A percentile compares a stretch with the other conserved stretches of the same genome.
Conservation (phyloP, 352 stramenopile species). For the Aphanomyces euteiches region DNA sequence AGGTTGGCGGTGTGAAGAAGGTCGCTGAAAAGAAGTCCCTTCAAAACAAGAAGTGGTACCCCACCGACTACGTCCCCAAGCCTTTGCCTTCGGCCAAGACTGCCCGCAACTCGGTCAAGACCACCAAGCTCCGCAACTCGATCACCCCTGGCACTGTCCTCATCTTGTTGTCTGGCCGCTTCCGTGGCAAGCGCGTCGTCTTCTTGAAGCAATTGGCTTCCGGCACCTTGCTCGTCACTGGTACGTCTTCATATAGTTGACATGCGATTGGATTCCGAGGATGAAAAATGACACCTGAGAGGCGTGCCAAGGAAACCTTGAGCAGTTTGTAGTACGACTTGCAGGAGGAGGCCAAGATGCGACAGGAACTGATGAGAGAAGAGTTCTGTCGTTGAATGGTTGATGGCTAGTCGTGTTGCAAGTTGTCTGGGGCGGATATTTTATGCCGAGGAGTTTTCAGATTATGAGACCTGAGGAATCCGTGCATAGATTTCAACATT, state of each 20-base stretch:
- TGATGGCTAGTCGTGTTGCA: neutral
- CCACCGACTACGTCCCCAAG: constrained; percentile 63
- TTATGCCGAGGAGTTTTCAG: constrained; percentile 31
- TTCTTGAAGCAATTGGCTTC: constrained; percentile 97
- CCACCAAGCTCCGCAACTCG: constrained; percentile 91
- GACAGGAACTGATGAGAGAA: neutral
- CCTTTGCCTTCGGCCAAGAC: constrained; percentile 61
- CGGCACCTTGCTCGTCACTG: constrained; percentile 94
- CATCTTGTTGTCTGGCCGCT: constrained; percentile 96
- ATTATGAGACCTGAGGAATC: constrained; percentile 34
- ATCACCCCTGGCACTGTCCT: constrained; percentile 97
- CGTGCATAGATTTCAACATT: neutral
- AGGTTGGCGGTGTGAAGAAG: constrained; percentile 47
- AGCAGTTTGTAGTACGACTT: neutral
- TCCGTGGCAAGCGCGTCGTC: constrained; percentile 97
- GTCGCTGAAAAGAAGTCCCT: constrained; percentile 38
- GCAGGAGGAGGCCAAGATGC: constrained; percentile 12
- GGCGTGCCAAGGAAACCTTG: constrained; percentile 18
- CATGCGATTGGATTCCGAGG: constrained; percentile 23
- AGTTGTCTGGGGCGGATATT: neutral
- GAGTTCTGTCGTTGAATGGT: constrained; percentile 7
- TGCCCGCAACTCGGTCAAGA: constrained; percentile 74
- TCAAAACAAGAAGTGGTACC: constrained; percentile 71
- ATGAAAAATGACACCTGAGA: constrained; percentile 33
- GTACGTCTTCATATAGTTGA: constrained; percentile 41